These are phyloP conservation scores for Xerocomellus dryophilus DNA, from an alignment of 768 basidiomycete species.

Conservation along the genomic window DNA sequence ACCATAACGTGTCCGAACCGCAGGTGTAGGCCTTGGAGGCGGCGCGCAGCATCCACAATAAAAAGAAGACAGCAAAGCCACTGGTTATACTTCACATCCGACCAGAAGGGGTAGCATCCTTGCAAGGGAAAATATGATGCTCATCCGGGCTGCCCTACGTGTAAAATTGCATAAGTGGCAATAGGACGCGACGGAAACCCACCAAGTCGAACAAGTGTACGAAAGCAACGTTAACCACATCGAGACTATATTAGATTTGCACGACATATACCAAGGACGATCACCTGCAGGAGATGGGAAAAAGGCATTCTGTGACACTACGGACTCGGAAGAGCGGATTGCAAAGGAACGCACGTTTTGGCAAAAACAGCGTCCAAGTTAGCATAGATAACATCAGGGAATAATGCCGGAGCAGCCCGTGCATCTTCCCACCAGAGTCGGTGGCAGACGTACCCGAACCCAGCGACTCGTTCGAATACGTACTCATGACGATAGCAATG, in stretches of 20 bases:
- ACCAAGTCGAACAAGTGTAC: constrained; percentile 8
- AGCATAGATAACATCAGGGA: neutral
- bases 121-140: constrained; percentile 15
- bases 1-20: constrained; percentile 9
- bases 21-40: constrained; percentile 12
- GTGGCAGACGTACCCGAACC: constrained; percentile 1
- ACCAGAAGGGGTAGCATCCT: neutral
- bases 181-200: neutral
- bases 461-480: neutral
- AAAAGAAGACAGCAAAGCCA: neutral
- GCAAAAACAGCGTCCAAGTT: constrained; percentile 5
- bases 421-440: constrained; percentile 17
- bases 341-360: constrained; percentile 1
- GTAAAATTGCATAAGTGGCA: no score
- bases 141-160: constrained; percentile 13
- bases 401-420: constrained; percentile 7
- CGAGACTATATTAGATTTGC: neutral
- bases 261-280: constrained; percentile 1
- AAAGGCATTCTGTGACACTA: neutral
- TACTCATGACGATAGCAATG: constrained; percentile 6
- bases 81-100: neutral
- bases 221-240: constrained; percentile 6
- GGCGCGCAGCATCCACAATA: constrained; percentile 8
- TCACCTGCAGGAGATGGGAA: neutral
- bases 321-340: no score